Evolutionary conservation across 2,329 filamentous ascomycete species (phyloP).

Genomic region (Pestalotiopsis sp.): DNA sequence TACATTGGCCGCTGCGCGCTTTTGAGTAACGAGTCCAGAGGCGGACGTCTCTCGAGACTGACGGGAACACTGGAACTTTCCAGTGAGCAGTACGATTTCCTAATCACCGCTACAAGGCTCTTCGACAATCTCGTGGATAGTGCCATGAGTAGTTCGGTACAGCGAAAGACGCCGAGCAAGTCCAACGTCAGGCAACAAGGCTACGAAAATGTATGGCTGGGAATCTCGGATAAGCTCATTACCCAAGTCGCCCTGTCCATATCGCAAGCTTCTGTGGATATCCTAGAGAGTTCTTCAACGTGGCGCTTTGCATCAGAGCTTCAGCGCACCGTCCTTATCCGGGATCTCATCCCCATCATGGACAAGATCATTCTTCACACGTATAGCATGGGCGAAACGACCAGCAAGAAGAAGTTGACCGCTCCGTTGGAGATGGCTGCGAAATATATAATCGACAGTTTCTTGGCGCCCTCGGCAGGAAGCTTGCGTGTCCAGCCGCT

Average conservation of each 20-base stretch:
- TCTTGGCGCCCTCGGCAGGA: constrained; percentile 70
- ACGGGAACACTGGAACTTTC: constrained; percentile 83
- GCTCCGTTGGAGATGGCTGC: constrained; percentile 73
- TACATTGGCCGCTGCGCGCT: constrained; percentile 82
- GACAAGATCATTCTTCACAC: constrained; percentile 72
- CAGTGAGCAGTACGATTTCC: constrained; percentile 74
- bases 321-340: constrained; percentile 71
- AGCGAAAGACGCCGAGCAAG: constrained; percentile 62
- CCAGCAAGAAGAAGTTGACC: constrained; percentile 49
- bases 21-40: constrained; percentile 74
- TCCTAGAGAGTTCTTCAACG: constrained; percentile 81
- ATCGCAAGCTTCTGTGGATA: constrained; percentile 75
- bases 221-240: constrained; percentile 78
- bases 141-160: constrained; percentile 69
- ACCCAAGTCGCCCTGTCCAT: constrained; percentile 72
- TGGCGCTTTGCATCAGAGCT: constrained; percentile 79
- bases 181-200: constrained; percentile 47
- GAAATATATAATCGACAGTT: constrained; percentile 74
- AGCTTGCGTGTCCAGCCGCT: constrained; percentile 79
- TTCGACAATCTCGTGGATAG: constrained; percentile 79
- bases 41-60: constrained; percentile 76
- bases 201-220: constrained; percentile 62
- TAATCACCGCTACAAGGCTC: constrained; percentile 72
- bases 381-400: constrained; percentile 72
- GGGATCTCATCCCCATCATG: constrained; percentile 70